Evolutionary conservation across 305 asterid genomes (phyloP).

Genomic region (Lippia alba): DNA sequence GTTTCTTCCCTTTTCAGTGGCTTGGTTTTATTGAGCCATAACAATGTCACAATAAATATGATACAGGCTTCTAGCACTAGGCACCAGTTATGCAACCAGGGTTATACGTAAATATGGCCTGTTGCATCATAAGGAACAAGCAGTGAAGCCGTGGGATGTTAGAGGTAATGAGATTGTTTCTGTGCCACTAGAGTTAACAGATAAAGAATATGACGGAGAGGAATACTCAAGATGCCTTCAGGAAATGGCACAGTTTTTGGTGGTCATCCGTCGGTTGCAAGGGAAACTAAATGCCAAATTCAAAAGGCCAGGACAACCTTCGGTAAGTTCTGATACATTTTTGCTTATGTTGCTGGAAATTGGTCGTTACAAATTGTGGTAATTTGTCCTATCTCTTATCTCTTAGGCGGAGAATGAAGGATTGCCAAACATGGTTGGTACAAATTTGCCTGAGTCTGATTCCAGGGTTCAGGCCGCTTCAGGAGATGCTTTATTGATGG

Average conservation of each 20-base stretch:
- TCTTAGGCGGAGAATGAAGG: slow-evolving; percentile 63
- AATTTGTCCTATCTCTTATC: slow-evolving; percentile 26
- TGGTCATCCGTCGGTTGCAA: slow-evolving; percentile 79
- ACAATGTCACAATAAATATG: slow-evolving; percentile 42
- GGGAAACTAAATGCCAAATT: slow-evolving; percentile 65
- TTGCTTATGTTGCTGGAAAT: slow-evolving; percentile 25
- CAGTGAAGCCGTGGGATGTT: slow-evolving; percentile 48
- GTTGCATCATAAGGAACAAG: slow-evolving; percentile 64
- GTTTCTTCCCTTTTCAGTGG: slow-evolving; percentile 11
- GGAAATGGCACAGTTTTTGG: slow-evolving; percentile 82
- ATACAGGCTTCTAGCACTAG: slow-evolving; percentile 92
- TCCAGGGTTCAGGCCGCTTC: slow-evolving; percentile 51
- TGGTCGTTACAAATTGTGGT: slow-evolving; percentile 25
- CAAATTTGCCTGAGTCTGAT: slow-evolving; percentile 62
- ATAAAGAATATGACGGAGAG: slow-evolving; percentile 48
- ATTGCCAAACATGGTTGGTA: slow-evolving; percentile 39
- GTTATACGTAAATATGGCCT: slow-evolving; percentile 77
- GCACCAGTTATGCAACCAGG: slow-evolving; percentile 76
- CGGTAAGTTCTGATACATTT: slow-evolving; percentile 53
- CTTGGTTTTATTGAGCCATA: neutral
- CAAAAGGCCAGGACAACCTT: slow-evolving; percentile 66
- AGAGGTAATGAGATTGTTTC: slow-evolving; percentile 44
- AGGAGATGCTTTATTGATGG: slow-evolving; percentile 50
- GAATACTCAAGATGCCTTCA: slow-evolving; percentile 58
- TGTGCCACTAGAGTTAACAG: slow-evolving; percentile 44